phyloP scores from a whole-genome alignment of 2,329 filamentous ascomycete genomes.

The Aspergillus unguis region DNA sequence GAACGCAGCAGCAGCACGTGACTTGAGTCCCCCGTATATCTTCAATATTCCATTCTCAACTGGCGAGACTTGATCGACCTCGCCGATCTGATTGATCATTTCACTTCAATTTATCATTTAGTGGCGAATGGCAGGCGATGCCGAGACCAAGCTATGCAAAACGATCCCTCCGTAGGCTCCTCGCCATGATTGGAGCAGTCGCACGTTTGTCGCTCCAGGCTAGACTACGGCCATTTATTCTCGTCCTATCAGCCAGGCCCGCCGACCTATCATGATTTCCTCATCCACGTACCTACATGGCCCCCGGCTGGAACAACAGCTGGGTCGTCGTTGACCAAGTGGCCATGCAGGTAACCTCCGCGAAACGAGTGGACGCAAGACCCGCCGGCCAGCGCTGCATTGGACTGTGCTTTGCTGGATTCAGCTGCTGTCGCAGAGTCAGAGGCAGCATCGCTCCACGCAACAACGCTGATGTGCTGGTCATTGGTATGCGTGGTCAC shows the following conservation, averaged over 20 bases:
- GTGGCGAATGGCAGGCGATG: constrained; percentile 5
- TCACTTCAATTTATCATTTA: background rate
- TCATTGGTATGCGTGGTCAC: constrained; percentile 24
- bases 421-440: constrained; percentile 17
- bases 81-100: background rate
- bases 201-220: background rate
- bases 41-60: too few species aligned
- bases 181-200: constrained; percentile 7
- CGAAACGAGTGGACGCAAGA: constrained; percentile 24
- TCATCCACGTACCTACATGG: constrained; percentile 20
- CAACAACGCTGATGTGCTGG: constrained; percentile 21
- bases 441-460: constrained; percentile 20
- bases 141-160: background rate
- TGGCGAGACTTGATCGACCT: too few species aligned
- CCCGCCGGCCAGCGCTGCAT: constrained; percentile 21
- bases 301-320: constrained; percentile 13
- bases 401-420: constrained; percentile 13
- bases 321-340: constrained; percentile 20
- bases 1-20: background rate
- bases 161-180: background rate
- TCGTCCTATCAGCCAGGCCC: constrained; percentile 9
- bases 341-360: constrained; percentile 23
- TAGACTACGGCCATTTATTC: constrained; percentile 5
- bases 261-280: constrained; percentile 15
- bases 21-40: background rate